Base-by-base conservation (phyloP, 495 filamentous ascomycete genomes). In the Letharia columbiana region DNA sequence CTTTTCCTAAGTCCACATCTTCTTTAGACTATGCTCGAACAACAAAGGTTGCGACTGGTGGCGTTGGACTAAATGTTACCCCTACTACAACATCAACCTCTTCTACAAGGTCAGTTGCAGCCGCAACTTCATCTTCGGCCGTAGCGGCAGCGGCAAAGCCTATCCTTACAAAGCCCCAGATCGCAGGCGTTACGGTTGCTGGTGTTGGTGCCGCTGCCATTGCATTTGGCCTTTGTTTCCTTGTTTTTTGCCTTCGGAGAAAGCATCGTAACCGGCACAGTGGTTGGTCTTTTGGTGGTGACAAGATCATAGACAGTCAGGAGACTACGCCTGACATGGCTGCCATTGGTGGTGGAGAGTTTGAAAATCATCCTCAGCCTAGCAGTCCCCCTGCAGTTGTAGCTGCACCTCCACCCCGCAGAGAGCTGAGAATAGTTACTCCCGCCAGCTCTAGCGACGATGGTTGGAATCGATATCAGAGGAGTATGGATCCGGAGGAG, bases 181-280 rank as follows among this genome's bases (percentile, higher is more conserved):
- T 73, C 33, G 71, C 71, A 42, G 71, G 71, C 40, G 59, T 73
- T 23, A 41, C 56, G 15, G 68, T 73, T 33, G 71, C 66, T 37
- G 61, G 63, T 59, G 62, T 73, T 11, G 71, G 66, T 33, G 65
- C 63, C 47, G 71, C 66, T 18, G 64, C 62, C 10, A 12, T 70
- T 20, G 66, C 42, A 23, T 63, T 72, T 50, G 70, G 71, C 28
- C 61, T 73, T 35, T 57, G 67, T 42, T 60, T 70, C 28, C 35
- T 70, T 56, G 17, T 67, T 23, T 42, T 72, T 44, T 73, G 68
- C 45, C 52, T 67, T n/a, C 66, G 57, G 40, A 63, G 42, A 64
- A 62, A 62, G 44, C 62, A 49, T 37, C 12, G 40, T 31, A 68
- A 59, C 47, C 65, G 66, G 31, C 41, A 56, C 15, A 70, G 71